Conservation (phyloP, 176 grass and related monocot species). For the Phragmites australis region DNA sequence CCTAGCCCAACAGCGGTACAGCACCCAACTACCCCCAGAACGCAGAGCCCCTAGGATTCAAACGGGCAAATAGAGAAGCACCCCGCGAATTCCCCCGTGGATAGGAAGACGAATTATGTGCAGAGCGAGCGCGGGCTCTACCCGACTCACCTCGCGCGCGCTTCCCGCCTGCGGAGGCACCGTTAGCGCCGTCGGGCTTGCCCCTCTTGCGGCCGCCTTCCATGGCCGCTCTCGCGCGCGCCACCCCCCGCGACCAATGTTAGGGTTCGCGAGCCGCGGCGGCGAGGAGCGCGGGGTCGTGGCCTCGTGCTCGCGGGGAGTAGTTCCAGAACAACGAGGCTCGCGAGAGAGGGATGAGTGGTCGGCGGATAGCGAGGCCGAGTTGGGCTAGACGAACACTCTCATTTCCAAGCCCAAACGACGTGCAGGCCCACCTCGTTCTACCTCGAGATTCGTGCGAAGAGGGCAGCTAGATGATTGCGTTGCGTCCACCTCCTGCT, state of each 20-base stretch:
- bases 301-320: not conserved
- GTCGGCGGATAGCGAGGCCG: no score
- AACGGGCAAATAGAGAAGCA: no score
- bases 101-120: no score
- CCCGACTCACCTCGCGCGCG: conserved; percentile 56
- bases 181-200: conserved; percentile 35
- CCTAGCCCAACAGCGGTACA: not conserved
- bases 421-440: no score
- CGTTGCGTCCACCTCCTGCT: no score
- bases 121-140: not conserved
- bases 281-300: not conserved
- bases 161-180: conserved; percentile 45
- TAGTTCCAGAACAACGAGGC: not conserved
- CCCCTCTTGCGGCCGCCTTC: conserved; percentile 67
- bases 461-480: no score
- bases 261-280: conserved; percentile 13
- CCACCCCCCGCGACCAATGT: not conserved
- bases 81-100: no score
- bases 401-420: no score
- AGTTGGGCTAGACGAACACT: no score
- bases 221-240: conserved; percentile 29
- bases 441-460: no score
- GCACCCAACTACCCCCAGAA: not conserved
- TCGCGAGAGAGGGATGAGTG: no score
- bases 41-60: no score